Conservation (phyloP, 2,329 filamentous ascomycete species). For the Aspergillus sp. region DNA sequence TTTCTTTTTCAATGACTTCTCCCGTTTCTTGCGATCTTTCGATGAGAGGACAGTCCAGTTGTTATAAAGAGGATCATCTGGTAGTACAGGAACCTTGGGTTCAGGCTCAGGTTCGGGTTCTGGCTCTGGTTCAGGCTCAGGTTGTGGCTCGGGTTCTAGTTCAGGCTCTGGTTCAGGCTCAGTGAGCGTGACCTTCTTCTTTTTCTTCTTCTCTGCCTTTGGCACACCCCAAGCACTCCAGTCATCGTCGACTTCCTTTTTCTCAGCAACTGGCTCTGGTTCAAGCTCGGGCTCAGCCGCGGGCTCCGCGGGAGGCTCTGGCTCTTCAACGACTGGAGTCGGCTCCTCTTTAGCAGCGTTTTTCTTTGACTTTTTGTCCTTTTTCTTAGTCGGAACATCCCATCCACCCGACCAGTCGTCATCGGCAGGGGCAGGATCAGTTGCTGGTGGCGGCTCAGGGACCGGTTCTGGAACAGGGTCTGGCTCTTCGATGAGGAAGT, state of each 20-base stretch:
- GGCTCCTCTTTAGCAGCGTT: too few relatives aligned
- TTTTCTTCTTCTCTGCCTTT: not conserved
- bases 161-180: constrained; percentile 16
- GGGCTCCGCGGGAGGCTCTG: too few relatives aligned
- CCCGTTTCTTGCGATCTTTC: constrained; percentile 44
- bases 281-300: constrained; percentile 13
- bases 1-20: constrained; percentile 23
- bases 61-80: constrained; percentile 34
- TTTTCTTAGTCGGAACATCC: too few relatives aligned
- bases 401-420: too few relatives aligned
- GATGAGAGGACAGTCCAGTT: constrained; percentile 29
- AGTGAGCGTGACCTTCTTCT: not conserved
- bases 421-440: too few relatives aligned
- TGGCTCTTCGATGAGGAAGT: too few relatives aligned
- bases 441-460: too few relatives aligned
- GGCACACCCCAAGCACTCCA: not conserved
- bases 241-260: not conserved
- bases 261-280: not conserved
- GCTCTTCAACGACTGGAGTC: too few relatives aligned
- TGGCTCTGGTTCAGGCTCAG: constrained; percentile 30
- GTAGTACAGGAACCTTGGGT: constrained; percentile 21
- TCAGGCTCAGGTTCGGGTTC: constrained; percentile 18
- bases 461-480: too few relatives aligned
- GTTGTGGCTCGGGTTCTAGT: constrained; percentile 18
- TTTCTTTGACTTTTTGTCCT: too few relatives aligned